A percentile compares a stretch with the other conserved stretches of the same genome.
Conservation (phyloP, 306 rosid genomes). For the Dalbergia cultrata region DNA sequence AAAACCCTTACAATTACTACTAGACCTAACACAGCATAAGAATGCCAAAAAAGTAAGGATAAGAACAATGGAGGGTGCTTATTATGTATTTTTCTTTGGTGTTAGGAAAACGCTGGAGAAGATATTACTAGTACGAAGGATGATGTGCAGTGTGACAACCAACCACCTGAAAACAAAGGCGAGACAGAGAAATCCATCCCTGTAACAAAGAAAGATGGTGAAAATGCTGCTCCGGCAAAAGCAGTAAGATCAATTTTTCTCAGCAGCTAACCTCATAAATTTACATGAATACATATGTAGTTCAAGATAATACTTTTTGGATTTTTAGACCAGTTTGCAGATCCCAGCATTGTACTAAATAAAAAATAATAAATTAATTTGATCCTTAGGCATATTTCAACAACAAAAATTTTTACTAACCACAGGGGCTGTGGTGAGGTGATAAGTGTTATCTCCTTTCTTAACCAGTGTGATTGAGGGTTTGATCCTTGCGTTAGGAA, state of each 20-base stretch:
- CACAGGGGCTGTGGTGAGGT: too few species aligned
- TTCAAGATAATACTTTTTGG: background rate
- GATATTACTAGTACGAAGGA: conserved; percentile 61
- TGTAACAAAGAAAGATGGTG: conserved; percentile 82
- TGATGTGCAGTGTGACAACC: conserved; percentile 61
- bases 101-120: conserved; percentile 67
- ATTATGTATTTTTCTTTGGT: conserved; percentile 34
- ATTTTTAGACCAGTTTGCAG: background rate
- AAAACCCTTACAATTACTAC: too few species aligned
- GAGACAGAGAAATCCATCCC: too few species aligned
- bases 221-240: conserved; percentile 70
- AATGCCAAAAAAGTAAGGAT: background rate
- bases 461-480: background rate
- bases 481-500: too few species aligned
- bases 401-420: too few species aligned
- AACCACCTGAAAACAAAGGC: too few species aligned
- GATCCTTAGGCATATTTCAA: background rate
- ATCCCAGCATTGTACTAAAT: too few species aligned
- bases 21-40: too few species aligned
- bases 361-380: too few species aligned
- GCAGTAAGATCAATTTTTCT: too few species aligned
- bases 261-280: background rate
- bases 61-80: background rate
- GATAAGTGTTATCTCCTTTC: too few species aligned
- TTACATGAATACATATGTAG: too few species aligned